Evolutionary conservation across 148 eudicot genomes (phyloP).

Genomic region (Vaccinium macrocarpon): DNA sequence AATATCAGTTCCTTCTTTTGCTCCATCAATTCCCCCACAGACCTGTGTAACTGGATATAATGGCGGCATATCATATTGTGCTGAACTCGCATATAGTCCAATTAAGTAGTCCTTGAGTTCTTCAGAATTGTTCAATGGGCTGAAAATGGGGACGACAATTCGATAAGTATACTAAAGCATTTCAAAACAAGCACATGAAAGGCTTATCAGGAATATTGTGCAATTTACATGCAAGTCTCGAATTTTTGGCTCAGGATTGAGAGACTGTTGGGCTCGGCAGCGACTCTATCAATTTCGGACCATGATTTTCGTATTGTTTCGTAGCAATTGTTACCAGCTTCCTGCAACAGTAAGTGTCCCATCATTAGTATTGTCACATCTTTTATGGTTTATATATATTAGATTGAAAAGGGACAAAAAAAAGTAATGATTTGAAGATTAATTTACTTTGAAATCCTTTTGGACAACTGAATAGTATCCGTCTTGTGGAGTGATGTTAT

Average conservation of each 20-base stretch:
- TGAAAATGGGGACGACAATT: not conserved
- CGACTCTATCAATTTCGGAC: slow-evolving; percentile 40
- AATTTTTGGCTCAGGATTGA: slow-evolving; percentile 30
- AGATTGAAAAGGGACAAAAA: not conserved
- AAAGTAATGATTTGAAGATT: not conserved
- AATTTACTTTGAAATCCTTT: slow-evolving; percentile 42
- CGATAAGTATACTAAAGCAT: not conserved
- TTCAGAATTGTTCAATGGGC: slow-evolving; percentile 18
- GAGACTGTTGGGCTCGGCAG: slow-evolving; percentile 35
- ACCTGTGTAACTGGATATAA: slow-evolving; percentile 28
- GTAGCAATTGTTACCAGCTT: slow-evolving; percentile 40
- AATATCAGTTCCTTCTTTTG: slow-evolving; percentile 24
- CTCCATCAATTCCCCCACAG: slow-evolving; percentile 43
- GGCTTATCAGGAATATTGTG: not conserved
- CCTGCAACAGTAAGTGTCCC: slow-evolving; percentile 24
- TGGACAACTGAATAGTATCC: slow-evolving; percentile 33
- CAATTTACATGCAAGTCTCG: slow-evolving; percentile 42
- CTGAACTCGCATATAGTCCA: slow-evolving; percentile 18
- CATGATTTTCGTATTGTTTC: slow-evolving; percentile 40
- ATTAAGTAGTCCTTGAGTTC: slow-evolving; percentile 35
- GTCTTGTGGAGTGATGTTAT: slow-evolving; percentile 39
- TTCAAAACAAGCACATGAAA: not conserved
- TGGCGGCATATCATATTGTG: slow-evolving; percentile 52
- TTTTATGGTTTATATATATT: not conserved
- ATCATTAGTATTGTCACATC: not conserved